phyloP scores from a whole-genome alignment of 495 filamentous ascomycete species.

The Neurospora tetraspora region DNA sequence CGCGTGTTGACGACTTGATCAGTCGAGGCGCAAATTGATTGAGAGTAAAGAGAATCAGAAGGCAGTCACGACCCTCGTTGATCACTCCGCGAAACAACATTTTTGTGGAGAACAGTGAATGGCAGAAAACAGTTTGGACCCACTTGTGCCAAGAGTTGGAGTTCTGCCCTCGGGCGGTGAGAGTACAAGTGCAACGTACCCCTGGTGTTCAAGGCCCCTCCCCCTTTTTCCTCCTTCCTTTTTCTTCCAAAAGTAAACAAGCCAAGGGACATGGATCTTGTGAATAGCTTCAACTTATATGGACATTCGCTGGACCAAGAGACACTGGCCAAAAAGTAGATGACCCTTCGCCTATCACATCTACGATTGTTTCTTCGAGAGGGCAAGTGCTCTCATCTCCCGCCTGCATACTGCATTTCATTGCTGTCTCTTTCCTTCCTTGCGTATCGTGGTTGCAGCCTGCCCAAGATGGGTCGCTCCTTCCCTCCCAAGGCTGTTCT shows the following conservation, averaged over 20 bases:
- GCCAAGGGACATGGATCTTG: not conserved
- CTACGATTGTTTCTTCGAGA: not conserved
- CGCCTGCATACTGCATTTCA: not conserved
- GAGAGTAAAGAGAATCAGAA: not conserved
- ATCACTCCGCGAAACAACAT: not conserved
- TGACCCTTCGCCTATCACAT: not conserved
- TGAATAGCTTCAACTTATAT: not conserved
- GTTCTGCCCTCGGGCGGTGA: not conserved
- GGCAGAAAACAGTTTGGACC: not conserved
- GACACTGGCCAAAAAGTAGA: not conserved
- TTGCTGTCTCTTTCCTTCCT: not conserved
- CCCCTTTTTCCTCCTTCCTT: not conserved
- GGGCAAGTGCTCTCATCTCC: not conserved
- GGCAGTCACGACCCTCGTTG: not conserved
- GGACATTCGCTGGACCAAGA: not conserved
- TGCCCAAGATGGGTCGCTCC: not conserved
- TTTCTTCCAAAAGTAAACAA: not conserved
- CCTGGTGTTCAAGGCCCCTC: not conserved
- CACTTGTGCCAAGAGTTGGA: not conserved
- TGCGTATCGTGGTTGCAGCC: not conserved
- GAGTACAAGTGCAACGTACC: not conserved
- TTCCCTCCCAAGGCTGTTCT: not conserved
- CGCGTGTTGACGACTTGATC: not conserved
- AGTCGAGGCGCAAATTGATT: not conserved
- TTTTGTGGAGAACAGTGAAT: not conserved